A percentile compares a stretch with the other conserved stretches of the same genome.
phyloP scores from a whole-genome alignment of 192 early-diverging fungal species.

The Ambispora gerdemannii region DNA sequence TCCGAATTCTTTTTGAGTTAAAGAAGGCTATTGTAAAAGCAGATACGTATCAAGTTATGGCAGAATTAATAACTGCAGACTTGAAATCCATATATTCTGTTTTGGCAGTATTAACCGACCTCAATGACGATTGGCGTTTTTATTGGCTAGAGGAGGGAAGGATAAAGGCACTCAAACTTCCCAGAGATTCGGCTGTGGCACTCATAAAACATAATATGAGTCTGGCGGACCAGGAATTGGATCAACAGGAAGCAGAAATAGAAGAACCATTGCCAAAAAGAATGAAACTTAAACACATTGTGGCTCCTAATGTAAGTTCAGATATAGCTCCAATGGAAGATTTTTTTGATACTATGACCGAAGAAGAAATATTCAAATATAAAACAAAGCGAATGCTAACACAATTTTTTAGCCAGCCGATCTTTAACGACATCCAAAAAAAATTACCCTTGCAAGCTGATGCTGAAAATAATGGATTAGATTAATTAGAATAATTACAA shows the following conservation, averaged over 20 bases:
- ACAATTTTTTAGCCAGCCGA: conserved; percentile 8
- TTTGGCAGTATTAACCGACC: not conserved
- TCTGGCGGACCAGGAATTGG: not conserved
- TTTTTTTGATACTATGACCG: conserved; percentile 8
- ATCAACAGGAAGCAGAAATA: not conserved
- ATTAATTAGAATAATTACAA: conserved; percentile 1
- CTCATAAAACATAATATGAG: not conserved
- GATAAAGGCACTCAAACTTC: not conserved
- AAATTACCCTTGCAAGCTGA: not conserved
- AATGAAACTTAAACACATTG: not conserved
- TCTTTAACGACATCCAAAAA: conserved; percentile 2
- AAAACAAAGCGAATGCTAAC: not conserved
- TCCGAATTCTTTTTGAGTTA: not conserved
- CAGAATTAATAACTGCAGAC: not conserved
- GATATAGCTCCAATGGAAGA: conserved; percentile 5
- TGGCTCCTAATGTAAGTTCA: not conserved
- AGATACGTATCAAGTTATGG: not conserved
- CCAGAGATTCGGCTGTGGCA: not conserved
- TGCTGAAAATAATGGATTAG: not conserved
- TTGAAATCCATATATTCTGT: not conserved
- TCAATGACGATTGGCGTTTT: not conserved
- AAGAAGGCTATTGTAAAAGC: not conserved
- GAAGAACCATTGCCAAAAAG: not conserved
- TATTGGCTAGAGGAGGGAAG: not conserved
- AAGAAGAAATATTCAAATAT: conserved; percentile 10